A percentile compares a stretch with the other conserved stretches of the same genome.
These are phyloP conservation scores for Phoma sp. DNA, from an alignment of 2,329 filamentous ascomycete species.

Conservation along the genomic window DNA sequence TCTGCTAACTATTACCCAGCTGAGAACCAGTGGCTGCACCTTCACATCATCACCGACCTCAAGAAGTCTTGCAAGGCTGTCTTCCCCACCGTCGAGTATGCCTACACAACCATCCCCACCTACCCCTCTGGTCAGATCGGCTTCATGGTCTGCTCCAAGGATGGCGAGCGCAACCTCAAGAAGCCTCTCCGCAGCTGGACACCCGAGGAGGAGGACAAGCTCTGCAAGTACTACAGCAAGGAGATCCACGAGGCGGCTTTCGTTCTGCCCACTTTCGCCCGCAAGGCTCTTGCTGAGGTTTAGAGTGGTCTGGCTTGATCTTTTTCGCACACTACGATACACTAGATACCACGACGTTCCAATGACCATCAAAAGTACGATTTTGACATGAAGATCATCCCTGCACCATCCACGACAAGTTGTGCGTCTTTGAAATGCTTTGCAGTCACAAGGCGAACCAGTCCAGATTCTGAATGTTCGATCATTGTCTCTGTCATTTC, in stretches of 20 bases:
- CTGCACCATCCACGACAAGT: neutral
- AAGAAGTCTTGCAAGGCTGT: slow-evolving; percentile 97
- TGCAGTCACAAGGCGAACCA: neutral
- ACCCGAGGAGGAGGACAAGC: slow-evolving; percentile 85
- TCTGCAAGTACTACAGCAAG: slow-evolving; percentile 96
- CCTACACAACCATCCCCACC: slow-evolving; percentile 98
- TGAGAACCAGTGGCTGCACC: slow-evolving; percentile 99
- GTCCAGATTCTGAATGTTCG: neutral
- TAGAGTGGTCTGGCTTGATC: slow-evolving; percentile 8
- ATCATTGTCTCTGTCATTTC: neutral
- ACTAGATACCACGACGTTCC: slow-evolving; percentile 43
- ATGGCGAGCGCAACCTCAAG: slow-evolving; percentile 79
- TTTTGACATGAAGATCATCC: slow-evolving; percentile 11
- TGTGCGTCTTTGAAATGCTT: neutral
- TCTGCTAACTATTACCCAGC: slow-evolving; percentile 60
- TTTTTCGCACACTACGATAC: slow-evolving; percentile 25
- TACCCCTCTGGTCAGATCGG: slow-evolving; percentile 99
- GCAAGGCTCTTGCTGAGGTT: slow-evolving; percentile 63
- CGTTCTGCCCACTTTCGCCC: slow-evolving; percentile 89
- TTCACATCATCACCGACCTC: slow-evolving; percentile 89
- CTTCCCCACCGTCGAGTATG: slow-evolving; percentile 97
- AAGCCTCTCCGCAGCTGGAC: slow-evolving; percentile 83
- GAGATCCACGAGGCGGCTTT: slow-evolving; percentile 96
- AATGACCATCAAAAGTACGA: slow-evolving; percentile 31
- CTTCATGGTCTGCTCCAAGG: slow-evolving; percentile 99